These are phyloP conservation scores for Raffaelea arxii DNA, from an alignment of 2,329 filamentous ascomycete species.

Conservation along the genomic window DNA sequence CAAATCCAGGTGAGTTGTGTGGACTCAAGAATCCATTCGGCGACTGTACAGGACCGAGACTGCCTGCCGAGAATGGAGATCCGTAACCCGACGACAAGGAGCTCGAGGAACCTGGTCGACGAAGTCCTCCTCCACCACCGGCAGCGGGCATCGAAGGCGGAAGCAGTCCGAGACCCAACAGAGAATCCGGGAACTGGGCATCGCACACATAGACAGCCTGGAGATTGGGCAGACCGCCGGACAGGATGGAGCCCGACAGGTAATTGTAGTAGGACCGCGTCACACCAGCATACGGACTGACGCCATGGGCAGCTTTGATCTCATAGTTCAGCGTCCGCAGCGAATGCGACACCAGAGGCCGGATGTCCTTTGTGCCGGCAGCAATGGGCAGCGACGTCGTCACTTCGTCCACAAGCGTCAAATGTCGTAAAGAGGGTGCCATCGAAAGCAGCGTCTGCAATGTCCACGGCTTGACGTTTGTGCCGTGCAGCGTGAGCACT, in stretches of 20 bases:
- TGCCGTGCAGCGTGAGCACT: conserved; percentile 61
- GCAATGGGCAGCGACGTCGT: conserved; percentile 38
- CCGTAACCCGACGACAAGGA: conserved; percentile 13
- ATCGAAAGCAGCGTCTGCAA: conserved; percentile 52
- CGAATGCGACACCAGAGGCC: conserved; percentile 57
- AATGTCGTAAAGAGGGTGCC: conserved; percentile 46
- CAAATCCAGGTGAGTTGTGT: conserved; percentile 5
- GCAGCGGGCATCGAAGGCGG: conserved; percentile 41
- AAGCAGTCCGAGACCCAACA: conserved; percentile 50
- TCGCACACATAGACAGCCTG: conserved; percentile 78
- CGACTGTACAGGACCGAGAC: conserved; percentile 2
- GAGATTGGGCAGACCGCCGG: conserved; percentile 63
- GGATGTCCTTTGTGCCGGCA: conserved; percentile 33
- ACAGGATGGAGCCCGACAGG: conserved; percentile 71
- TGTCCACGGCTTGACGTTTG: conserved; percentile 54
- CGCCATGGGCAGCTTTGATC: conserved; percentile 52
- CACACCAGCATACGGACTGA: conserved; percentile 44
- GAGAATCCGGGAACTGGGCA: conserved; percentile 67
- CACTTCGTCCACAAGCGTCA: conserved; percentile 44
- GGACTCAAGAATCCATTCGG: conserved; percentile 21
- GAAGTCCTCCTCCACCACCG: conserved; percentile 17
- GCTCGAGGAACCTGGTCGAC: conserved; percentile 25
- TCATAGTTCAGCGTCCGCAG: conserved; percentile 73
- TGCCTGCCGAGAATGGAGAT: conserved; percentile 4
- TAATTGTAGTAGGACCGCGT: conserved; percentile 70